Evolutionary conservation across 2,329 filamentous ascomycete genomes (phyloP), one percentile per base, ranked within the genome.

Genomic region (Cercospora sp.): DNA sequence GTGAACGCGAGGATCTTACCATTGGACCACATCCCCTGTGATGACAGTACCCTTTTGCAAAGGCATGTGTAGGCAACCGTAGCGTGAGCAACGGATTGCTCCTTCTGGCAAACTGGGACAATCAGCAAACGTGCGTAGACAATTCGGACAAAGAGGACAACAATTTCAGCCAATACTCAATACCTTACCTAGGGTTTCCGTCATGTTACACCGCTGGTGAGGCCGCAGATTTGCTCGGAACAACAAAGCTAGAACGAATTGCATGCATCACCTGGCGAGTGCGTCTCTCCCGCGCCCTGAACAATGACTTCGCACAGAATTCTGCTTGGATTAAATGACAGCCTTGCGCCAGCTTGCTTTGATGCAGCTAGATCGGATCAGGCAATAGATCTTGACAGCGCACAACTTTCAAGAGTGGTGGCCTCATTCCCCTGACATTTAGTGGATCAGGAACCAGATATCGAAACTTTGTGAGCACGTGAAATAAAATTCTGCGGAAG

Each of bases 1-100:
- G 37, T 37, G 30, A 24, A 30, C 43, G 60, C 43, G 60, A 62
- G 60, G 60, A 62, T 62, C 60, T 49, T 62, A 51, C 60, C 60
- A 62, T 62, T 62, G 37, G 40, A 59, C 55, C n/a, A 53, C 49
- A 53, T 28, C 49, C 49, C 49, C 49, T 51, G 21, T 53, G 49
- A 28, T n/a, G 13, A 53, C 49, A 53, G 49, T 16, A 26, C 13
- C 28, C 12, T 16, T 26, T 53, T n/a, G 49, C 24, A 10, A 53
- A 8, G 21, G 49, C 26, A 53, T 53, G 49, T 53, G 28, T 53
- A 26, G 24, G 12, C 26, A 53, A 28, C 49, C 10, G 24, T 18
- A 53, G 49, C 10, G 24, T 26, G n/a, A n/a, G 7, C 13, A 53
- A 26, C 13, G 24, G 12, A 16, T 53, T 16, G 24, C 24, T 16